Percentiles rank a stretch among this genome's conserved stretches.
Evolutionary conservation across 345 rosid genomes (phyloP).

Genomic region (Toxicodendron radicans): DNA sequence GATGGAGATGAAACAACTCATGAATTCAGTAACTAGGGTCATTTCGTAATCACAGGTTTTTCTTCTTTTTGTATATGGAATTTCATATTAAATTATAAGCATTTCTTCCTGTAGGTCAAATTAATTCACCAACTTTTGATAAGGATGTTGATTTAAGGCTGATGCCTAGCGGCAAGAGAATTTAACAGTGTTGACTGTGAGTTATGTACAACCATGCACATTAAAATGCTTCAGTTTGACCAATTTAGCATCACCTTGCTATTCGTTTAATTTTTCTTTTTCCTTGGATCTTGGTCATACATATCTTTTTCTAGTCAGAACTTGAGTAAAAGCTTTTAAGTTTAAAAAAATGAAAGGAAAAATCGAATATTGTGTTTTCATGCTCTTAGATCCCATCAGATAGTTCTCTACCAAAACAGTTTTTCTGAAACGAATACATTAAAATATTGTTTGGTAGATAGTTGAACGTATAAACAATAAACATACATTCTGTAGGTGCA

Average conservation of each 20-base stretch:
- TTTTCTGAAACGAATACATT: no score
- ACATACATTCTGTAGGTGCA: no score
- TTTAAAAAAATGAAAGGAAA: no score
- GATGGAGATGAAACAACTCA: neutral
- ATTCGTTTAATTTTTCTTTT: neutral
- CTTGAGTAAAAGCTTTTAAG: no score
- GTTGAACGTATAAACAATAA: no score
- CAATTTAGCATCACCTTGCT: neutral
- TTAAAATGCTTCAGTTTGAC: neutral
- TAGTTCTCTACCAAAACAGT: no score
- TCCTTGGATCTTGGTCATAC: neutral
- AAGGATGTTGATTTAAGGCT: slow-evolving; percentile 70
- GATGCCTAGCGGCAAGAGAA: slow-evolving; percentile 47
- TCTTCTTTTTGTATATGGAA: neutral
- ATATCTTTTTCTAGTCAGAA: no score
- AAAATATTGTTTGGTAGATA: no score
- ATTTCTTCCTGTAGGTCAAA: slow-evolving; percentile 38
- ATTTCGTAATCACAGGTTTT: no score
- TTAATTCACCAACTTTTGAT: slow-evolving; percentile 34
- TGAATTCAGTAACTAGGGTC: neutral
- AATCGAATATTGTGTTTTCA: no score
- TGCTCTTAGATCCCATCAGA: no score
- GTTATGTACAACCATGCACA: slow-evolving; percentile 17
- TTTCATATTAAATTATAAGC: neutral
- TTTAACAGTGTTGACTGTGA: slow-evolving; percentile 41